Evolutionary conservation across 2,329 filamentous ascomycete genomes (phyloP), one percentile per base, ranked within the genome.

Genomic region (Venturiaceae sp.): DNA sequence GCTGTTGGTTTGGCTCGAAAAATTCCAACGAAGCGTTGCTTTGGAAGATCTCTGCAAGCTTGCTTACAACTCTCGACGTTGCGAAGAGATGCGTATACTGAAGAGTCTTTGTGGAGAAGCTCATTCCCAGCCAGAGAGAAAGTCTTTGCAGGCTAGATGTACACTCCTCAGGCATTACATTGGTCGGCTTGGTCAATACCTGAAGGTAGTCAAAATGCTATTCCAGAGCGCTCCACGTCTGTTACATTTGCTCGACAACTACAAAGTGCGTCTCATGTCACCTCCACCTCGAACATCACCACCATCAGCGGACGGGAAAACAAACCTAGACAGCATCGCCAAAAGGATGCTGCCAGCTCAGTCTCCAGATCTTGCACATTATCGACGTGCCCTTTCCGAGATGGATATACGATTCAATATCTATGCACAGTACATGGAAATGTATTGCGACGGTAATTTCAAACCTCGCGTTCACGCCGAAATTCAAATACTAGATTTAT

Each of bases 401-500:
- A 52, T 52, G 46, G 46, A 52, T 28, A 26, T 33, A n/a, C 23
- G 30, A 11, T 52, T 52, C 19, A 19, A 52, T 14, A 33, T 52
- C 8, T 28, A 28, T 28, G 46, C 23, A 28, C 46, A 9, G 23
- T 52, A 28, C 46, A 52, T 52, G 46, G 46, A 52, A 9, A 23
- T 14, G 16, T 52, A 52, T 52, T 9, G 30, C 4, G 19, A 52
- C 30, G 13, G 2, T 16, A 52, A 52, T 33, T 52, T 52, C 23
- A 52, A 52, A 52, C 46, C 46, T 28, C 46, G 46, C 46, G 46
- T 52, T 33, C 46, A 52, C 46, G 46, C 46, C 46, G 46, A 52
- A 52, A n/a, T 52, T 52, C 46, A 52, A 33, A 33, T 52, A 14
- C 23, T 33, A n/a, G 46, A 28, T 33, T 28, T 52, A 28, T 52